Conservation (phyloP, 2,329 filamentous ascomycete genomes). For the Cladosporium velox region DNA sequence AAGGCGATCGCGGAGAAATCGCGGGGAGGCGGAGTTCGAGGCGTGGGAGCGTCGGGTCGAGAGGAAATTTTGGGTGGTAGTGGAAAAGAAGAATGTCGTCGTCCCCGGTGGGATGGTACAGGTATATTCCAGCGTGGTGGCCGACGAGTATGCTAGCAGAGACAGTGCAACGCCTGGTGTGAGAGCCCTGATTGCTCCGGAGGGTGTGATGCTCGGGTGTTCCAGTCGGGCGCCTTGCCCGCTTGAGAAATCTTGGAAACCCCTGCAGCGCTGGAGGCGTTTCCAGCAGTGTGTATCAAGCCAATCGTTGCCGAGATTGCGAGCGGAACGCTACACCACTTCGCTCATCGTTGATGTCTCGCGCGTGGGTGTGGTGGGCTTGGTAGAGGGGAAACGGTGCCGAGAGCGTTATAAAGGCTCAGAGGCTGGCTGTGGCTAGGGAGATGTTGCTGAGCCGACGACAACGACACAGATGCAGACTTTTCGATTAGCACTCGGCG, state of each 20-base stretch:
- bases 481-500: slow-evolving; percentile 14
- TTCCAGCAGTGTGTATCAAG: slow-evolving; percentile 29
- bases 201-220: slow-evolving; percentile 21
- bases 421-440: slow-evolving; percentile 1
- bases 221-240: slow-evolving; percentile 22
- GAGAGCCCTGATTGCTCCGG: slow-evolving; percentile 15
- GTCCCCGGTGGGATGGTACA: neutral
- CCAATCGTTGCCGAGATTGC: slow-evolving; percentile 28
- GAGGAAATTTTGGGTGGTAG: neutral
- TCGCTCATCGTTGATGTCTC: slow-evolving; percentile 8
- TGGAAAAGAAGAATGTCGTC: slow-evolving; percentile 8
- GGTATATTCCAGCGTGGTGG: slow-evolving; percentile 1
- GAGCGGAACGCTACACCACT: slow-evolving; percentile 6
- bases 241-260: slow-evolving; percentile 22
- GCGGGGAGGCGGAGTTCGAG: slow-evolving; percentile 8
- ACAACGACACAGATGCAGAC: slow-evolving; percentile 17
- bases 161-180: slow-evolving; percentile 10
- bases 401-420: slow-evolving; percentile 13
- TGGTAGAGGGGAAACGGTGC: slow-evolving; percentile 12
- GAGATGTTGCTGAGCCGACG: slow-evolving; percentile 19
- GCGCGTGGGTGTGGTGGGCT: neutral
- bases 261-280: slow-evolving; percentile 25
- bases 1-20: slow-evolving; percentile 31
- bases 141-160: slow-evolving; percentile 17
- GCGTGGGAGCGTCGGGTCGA: slow-evolving; percentile 3